Base-by-base conservation (phyloP, 176 grass and related monocot genomes). In the Aegilops bicornis region DNA sequence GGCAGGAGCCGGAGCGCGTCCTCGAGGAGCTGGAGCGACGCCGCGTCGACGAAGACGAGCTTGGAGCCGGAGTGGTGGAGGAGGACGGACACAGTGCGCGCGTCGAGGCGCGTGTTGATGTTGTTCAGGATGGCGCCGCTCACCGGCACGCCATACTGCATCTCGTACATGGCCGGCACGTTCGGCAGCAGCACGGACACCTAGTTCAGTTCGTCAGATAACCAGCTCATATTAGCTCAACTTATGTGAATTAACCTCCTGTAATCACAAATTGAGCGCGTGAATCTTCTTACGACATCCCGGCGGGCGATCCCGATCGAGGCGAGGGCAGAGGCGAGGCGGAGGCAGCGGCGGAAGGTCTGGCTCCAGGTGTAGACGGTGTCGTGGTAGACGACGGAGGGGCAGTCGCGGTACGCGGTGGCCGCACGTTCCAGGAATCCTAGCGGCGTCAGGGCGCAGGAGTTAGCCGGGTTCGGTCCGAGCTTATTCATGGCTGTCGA, bases 151-250 rank as follows among this genome's bases (percentile, higher is more conserved):
- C 93, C 93, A 60, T 95, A 98, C 27, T 98, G 93, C 91, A 79
- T 98, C 89, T 98, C 96, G 83, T 98, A 98, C 96, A 95, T 93
- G 9, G 96, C 96, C 70, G 96, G 96, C 35, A 98, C 83, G 77
- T 98, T 98, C 1, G 96, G 96, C 22, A 92, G n/a, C 31, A 98
- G 66, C 77, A 92, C 91, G 8, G 96, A 98, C 14, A 98, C 95
- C 95, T 98, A 43, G 42, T 43, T 43, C 42, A 43, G 42, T 43
- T 43, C 42, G 9, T 43, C 1, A 43, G 42, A 43, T 42, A 42
- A 42, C 40, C 10, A 43, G 10, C 42, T 42, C 39, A 42, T 42
- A 2, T 37, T 43, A 43, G 42, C 3, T 43, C 42, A 43, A 43
- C 3, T 43, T 43, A 43, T 43, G 42, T 43, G 3, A 43, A 2